phyloP scores from a whole-genome alignment of 768 basidiomycete species.

The Rhodosporidiobolus odoratus region DNA sequence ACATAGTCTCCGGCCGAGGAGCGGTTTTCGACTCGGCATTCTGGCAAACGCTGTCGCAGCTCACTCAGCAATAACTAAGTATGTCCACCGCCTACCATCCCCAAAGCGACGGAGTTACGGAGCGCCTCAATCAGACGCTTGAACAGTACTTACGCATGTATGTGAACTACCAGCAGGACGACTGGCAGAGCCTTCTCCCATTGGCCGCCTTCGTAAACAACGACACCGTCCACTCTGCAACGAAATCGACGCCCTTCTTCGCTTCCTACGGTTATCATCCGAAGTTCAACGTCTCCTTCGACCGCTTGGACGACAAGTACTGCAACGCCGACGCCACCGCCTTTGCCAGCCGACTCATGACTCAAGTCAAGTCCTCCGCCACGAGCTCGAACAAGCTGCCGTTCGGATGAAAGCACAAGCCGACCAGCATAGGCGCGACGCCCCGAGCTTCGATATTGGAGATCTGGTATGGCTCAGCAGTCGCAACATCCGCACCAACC shows the following conservation, averaged over 20 bases:
- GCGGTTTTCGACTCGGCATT: conserved; percentile 37
- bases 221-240: conserved; percentile 44
- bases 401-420: neutral
- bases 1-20: conserved; percentile 44
- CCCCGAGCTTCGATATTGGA: neutral
- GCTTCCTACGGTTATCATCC: conserved; percentile 32
- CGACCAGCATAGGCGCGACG: neutral
- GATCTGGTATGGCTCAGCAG: conserved; percentile 1
- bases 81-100: conserved; percentile 53
- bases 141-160: conserved; percentile 50
- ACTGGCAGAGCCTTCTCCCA: conserved; percentile 47
- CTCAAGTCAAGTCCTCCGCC: neutral
- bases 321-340: neutral
- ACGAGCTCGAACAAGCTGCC: neutral
- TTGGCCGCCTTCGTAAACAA: conserved; percentile 48
- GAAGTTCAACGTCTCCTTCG: neutral
- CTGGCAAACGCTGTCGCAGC: neutral
- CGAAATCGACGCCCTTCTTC: conserved; percentile 44
- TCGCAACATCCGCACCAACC: neutral
- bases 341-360: neutral
- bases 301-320: neutral
- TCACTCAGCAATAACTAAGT: conserved; percentile 43
- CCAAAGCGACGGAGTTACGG: conserved; percentile 51
- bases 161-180: conserved; percentile 45
- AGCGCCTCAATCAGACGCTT: conserved; percentile 49